Evolutionary conservation across 352 stramenopile genomes (phyloP), one percentile per base, ranked within the genome.

Genomic region (Globisporangium solare): DNA sequence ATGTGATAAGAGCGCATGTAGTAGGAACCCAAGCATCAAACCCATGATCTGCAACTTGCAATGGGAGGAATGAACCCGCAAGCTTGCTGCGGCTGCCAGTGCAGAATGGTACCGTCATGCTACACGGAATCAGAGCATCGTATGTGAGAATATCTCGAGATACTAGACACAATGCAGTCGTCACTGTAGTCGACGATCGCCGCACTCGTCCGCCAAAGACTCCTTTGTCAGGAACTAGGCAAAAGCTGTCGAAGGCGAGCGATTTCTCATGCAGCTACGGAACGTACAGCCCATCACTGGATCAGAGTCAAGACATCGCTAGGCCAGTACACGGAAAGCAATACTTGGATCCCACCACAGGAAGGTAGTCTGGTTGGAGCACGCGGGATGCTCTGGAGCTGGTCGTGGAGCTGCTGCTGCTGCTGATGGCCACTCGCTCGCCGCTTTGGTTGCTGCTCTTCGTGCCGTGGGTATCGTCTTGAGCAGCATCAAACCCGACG

Each of bases 31-130:
- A 47, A 32, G 20, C 0, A 3, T n/a, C 31, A 24, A 14, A 43
- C n/a, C 10, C 17, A 13, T 12, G 10, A 45, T 32, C 4, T 35
- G 20, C 15, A 37, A 6, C 69, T 24, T 76, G 89, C 81, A 47
- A 68, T 68, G 1, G 70, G 57, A 17, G 69, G 70, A 39, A 77
- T 76, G 51, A 85, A 61, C 54, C 72, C 78, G 31, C 68, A 68
- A 5, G 57, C 47, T 48, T 74, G 67, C 21, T 79, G 74, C 24
- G 77, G 54, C 40, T 79, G 65, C 79, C 79, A 89, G 31, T 87
- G 69, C 46, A 83, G 39, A 42, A 90, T 74, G 13, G 58, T 73
- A 21, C 82, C 79, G 54, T 89, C 79, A 47, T 83, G 75, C 79
- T 92, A 63, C 2, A 11, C 49, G 15, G 15, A 7, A 14, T 47